A percentile compares a stretch with the other conserved stretches of the same genome.
phyloP scores from a whole-genome alignment of 768 basidiomycete genomes.

The Boletus subcaerulescens region DNA sequence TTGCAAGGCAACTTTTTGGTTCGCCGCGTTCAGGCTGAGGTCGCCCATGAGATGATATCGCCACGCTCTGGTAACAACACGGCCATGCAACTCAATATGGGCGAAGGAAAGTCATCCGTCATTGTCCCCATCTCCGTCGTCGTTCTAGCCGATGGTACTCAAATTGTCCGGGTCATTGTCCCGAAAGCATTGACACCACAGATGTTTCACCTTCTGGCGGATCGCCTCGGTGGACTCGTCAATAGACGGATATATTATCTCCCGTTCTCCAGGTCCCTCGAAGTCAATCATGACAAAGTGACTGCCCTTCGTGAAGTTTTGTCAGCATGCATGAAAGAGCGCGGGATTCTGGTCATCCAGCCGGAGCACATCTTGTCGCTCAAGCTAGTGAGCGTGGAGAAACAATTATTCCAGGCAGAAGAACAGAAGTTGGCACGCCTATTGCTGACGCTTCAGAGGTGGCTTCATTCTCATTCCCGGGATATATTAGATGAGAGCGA shows the following conservation, averaged over 20 bases:
- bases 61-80: constrained; percentile 38
- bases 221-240: constrained; percentile 41
- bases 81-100: constrained; percentile 53
- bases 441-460: constrained; percentile 27
- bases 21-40: constrained; percentile 40
- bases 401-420: constrained; percentile 9
- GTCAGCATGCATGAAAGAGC: constrained; percentile 35
- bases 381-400: constrained; percentile 45
- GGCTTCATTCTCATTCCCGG: constrained; percentile 23
- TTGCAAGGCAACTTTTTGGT: constrained; percentile 43
- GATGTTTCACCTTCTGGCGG: constrained; percentile 47
- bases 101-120: constrained; percentile 48
- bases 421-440: neutral
- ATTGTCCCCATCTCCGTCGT: constrained; percentile 46
- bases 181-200: constrained; percentile 44
- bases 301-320: constrained; percentile 31
- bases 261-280: constrained; percentile 45
- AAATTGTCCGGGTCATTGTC: constrained; percentile 46
- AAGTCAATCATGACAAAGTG: constrained; percentile 15
- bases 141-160: constrained; percentile 40
- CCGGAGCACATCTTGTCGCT: constrained; percentile 55
- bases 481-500: constrained; percentile 33
- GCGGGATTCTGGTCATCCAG: constrained; percentile 47
- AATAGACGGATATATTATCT: constrained; percentile 47
- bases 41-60: constrained; percentile 46